Evolutionary conservation across 2,329 filamentous ascomycete genomes (phyloP), one percentile per base, ranked within the genome.

Genomic region (Esteya vermicola): DNA sequence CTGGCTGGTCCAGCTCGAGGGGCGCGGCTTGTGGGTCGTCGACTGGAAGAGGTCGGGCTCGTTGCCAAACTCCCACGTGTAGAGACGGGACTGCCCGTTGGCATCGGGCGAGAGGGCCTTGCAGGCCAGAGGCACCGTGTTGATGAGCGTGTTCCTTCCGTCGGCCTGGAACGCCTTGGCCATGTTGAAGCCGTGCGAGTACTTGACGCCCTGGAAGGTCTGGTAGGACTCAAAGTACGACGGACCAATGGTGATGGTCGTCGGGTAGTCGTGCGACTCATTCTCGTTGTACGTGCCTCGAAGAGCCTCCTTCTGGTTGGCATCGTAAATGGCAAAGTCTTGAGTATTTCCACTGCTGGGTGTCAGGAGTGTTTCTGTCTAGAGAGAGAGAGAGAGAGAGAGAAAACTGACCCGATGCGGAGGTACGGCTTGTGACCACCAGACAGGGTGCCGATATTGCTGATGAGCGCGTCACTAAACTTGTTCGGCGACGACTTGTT

Each of bases 11-110:
- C 70, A 79, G 22, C 51, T 57, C 0, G 58, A 22, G 1, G 72
- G 66, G n/a, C 74, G 56, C 18, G 73, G 64, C 1, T 62, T 57
- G 1, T 72, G 68, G 3, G 64, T 53, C 18, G 65, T 68, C 1
- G 63, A 67, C 16, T 67, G 64, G 53, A 59, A 79, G 8, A 78
- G 54, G 52, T 80, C 74, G 0, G 73, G 72, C 52, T 79, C 75
- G 48, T 80, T 80, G 30, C 77, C 75, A 47, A 78, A 71, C 50
- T 76, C 72, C 71, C 71, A 80, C 45, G 60, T 58, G 21, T 71
- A 63, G 6, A 78, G 55, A 39, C 36, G 31, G 4, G 30, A 35
- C 8, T 14, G 21, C 2, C 19, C 31, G 5, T 10, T 18, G 4
- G 13, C 22, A 10, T 63, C 70, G 16, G 31, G 31, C 31, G 31